phyloP scores from a whole-genome alignment of 371 early-diverging fungal genomes.

The Actinomortierella wolfii region DNA sequence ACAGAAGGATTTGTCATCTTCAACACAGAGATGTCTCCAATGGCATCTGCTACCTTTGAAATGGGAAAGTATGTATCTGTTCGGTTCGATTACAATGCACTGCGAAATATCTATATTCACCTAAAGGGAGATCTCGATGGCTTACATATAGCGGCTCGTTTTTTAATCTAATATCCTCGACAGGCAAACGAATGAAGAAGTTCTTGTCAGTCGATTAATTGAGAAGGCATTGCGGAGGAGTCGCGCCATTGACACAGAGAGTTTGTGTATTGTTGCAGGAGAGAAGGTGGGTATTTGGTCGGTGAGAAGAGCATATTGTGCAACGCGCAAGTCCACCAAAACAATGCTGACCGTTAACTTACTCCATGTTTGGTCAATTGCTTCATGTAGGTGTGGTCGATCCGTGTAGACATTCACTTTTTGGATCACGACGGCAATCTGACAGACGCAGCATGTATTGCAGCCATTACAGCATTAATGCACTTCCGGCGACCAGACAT shows the following conservation, averaged over 20 bases:
- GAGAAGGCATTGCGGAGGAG: conserved; percentile 87
- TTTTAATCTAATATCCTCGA: conserved; percentile 1
- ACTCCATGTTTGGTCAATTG: background rate
- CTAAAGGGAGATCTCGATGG: too few relatives aligned
- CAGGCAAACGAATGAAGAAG: conserved; percentile 80
- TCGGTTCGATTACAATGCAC: background rate
- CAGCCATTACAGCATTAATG: conserved; percentile 86
- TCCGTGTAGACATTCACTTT: conserved; percentile 90
- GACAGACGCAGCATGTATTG: conserved; percentile 89
- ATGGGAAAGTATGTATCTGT: conserved; percentile 54
- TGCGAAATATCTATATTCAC: too few relatives aligned
- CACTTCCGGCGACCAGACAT: conserved; percentile 95
- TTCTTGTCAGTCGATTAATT: conserved; percentile 80
- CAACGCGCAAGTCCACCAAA: too few relatives aligned
- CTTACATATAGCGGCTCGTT: too few relatives aligned
- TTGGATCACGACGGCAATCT: conserved; percentile 94
- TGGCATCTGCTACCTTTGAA: conserved; percentile 84
- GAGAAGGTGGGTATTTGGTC: conserved; percentile 66
- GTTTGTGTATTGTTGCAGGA: conserved; percentile 95
- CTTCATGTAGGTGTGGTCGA: conserved; percentile 79
- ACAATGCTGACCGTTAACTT: too few relatives aligned
- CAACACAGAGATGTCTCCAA: conserved; percentile 84
- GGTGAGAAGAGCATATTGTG: too few relatives aligned
- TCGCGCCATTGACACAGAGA: conserved; percentile 94
- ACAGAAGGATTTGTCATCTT: conserved; percentile 86